A percentile compares a stretch with the other conserved stretches of the same genome.
Evolutionary conservation across 805 yeast genomes (phyloP).

Genomic region (Candida nanaspora): DNA sequence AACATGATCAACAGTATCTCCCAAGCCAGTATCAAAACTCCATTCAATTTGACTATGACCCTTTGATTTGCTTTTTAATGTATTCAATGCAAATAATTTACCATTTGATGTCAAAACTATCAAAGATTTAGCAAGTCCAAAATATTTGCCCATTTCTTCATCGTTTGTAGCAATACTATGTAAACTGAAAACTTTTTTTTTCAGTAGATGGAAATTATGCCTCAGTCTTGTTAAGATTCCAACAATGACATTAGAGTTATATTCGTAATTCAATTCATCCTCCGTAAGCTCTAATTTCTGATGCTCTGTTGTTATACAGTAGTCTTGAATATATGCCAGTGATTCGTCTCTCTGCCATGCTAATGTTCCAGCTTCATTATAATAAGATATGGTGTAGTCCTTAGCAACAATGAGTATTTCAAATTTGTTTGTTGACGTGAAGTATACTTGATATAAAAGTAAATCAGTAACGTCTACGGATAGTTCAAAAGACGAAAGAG

Average conservation of each 20-base stretch:
- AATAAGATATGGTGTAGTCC: slow-evolving; percentile 10
- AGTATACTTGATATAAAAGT: not conserved
- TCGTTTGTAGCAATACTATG: slow-evolving; percentile 8
- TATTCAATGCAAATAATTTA: slow-evolving; percentile 35
- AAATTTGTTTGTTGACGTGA: slow-evolving; percentile 3
- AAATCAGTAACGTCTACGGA: slow-evolving; percentile 15
- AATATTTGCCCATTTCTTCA: slow-evolving; percentile 19
- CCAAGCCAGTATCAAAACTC: slow-evolving; percentile 19
- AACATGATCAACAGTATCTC: slow-evolving; percentile 1
- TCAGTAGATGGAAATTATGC: slow-evolving; percentile 17
- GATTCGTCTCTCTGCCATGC: slow-evolving; percentile 41
- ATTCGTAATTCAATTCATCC: slow-evolving; percentile 26
- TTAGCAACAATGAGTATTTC: slow-evolving; percentile 8
- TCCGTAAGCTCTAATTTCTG: slow-evolving; percentile 14
- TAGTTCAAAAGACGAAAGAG: slow-evolving; percentile 1
- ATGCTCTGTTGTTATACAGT: slow-evolving; percentile 21
- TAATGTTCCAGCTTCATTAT: slow-evolving; percentile 15
- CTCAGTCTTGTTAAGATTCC: slow-evolving; percentile 27
- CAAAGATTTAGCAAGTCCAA: slow-evolving; percentile 40
- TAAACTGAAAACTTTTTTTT: slow-evolving; percentile 8
- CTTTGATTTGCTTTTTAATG: slow-evolving; percentile 20
- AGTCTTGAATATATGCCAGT: slow-evolving; percentile 29
- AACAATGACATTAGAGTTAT: slow-evolving; percentile 16
- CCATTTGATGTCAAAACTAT: slow-evolving; percentile 34
- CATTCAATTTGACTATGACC: slow-evolving; percentile 23